Base-by-base conservation (phyloP, 345 rosid species). In the Trapa incisa region DNA sequence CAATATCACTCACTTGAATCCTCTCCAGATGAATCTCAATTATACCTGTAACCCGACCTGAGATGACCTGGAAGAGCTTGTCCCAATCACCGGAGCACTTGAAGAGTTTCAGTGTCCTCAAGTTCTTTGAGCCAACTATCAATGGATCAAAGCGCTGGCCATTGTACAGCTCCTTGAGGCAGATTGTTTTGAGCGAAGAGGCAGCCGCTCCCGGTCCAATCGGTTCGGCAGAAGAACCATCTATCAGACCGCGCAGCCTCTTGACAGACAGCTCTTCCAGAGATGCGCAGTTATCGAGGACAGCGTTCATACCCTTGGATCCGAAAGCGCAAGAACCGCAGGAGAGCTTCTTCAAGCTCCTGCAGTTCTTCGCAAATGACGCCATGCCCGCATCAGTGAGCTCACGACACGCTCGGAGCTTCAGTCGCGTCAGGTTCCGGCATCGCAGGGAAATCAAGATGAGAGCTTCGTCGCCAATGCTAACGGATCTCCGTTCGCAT, bases 61-160 rank as follows among this genome's bases (percentile, higher is more conserved):
- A 70, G 38, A 81, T 75, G 9, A 67, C 70, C 52, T 83, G 80
- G 39, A 87, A 74, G 67, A 89, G 70, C 77, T 76, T 76, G 73
- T 89, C 94, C 96, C 96, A 89, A 70, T 87, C 87, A 32, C 94
- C 93, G 48, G 91, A 84, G 76, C 97, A 90, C 68, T 88, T 90
- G 65, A 84, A 84, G 72, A 93, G 87, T 81, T 86, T 86, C 73
- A 89, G 74, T 58, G 88, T 79, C 69, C 72, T 78, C 37, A 89
- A 80, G 73, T 81, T 78, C 81, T 82, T 86, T 0, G 92, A 84
- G 56, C 88, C 94, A 1, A 71, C 77, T 8, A 89, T 71, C 10
- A 89, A 74, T 47, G 94, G 91, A 37, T 84, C 86, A 73, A 87
- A 89, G 71, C 89, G 84, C 81, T 84, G 88, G 43, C 92, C 96